Conservation (phyloP, 306 rosid genomes). For the Lathyrus tuberosus region DNA sequence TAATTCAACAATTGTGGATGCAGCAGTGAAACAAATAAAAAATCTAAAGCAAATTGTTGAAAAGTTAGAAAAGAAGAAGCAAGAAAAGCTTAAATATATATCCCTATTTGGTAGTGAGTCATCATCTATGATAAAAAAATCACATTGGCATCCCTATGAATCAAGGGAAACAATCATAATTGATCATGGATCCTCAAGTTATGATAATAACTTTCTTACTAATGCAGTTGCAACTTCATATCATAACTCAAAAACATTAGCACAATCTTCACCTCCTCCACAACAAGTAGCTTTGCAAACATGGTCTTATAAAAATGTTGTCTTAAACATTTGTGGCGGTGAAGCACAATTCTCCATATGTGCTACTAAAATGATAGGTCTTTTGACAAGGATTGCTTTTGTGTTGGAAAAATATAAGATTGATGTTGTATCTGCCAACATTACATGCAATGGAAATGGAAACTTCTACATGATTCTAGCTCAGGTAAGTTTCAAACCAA, state of each 20-base stretch:
- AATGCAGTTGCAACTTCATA: not conserved
- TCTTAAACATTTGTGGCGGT: no score
- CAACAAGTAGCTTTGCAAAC: slow-evolving; percentile 48
- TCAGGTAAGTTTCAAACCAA: no score
- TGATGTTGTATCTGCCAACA: slow-evolving; percentile 50
- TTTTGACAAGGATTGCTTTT: slow-evolving; percentile 51
- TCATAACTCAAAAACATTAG: slow-evolving; percentile 4
- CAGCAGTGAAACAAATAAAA: slow-evolving; percentile 65
- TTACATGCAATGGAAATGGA: slow-evolving; percentile 33
- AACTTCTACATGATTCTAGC: no score
- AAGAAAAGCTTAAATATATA: no score
- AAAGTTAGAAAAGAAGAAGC: slow-evolving; percentile 45
- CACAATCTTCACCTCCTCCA: not conserved
- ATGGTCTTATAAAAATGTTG: no score
- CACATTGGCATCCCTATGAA: not conserved
- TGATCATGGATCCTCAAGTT: slow-evolving; percentile 31
- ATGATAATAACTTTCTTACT: not conserved
- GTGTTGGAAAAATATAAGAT: slow-evolving; percentile 60
- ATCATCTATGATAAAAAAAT: not conserved
- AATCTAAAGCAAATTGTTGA: slow-evolving; percentile 46
- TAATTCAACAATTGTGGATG: slow-evolving; percentile 71
- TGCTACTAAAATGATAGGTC: slow-evolving; percentile 44
- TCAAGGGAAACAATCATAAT: slow-evolving; percentile 45
- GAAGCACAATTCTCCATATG: no score
- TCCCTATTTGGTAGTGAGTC: no score